Conservation (phyloP, 164 flowering plant species). For the Chloranthus sessilifolius region DNA sequence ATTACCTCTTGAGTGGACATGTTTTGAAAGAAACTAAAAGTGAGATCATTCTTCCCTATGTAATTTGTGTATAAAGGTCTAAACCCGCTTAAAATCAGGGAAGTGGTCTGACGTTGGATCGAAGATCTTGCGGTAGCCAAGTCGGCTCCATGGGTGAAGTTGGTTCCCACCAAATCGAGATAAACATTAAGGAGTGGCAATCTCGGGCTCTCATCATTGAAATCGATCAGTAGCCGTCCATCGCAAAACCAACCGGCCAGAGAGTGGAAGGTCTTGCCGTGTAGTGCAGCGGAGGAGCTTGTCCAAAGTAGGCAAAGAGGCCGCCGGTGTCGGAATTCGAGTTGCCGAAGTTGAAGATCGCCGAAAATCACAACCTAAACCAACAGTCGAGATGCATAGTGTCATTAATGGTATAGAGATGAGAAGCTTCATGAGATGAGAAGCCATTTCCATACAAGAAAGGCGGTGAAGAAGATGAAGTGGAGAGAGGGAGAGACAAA, state of each 20-base stretch:
- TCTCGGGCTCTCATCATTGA: conserved; percentile 32
- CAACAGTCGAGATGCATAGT: too few relatives aligned
- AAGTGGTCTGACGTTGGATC: conserved; percentile 42
- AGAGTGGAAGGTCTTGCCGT: conserved; percentile 30
- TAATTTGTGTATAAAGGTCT: conserved; percentile 58
- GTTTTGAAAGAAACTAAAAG: conserved; percentile 34
- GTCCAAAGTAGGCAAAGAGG: conserved; percentile 35
- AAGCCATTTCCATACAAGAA: too few relatives aligned
- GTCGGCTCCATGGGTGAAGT: conserved; percentile 62
- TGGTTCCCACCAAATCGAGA: conserved; percentile 49
- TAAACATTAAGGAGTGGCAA: conserved; percentile 41
- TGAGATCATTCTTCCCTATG: conserved; percentile 54
- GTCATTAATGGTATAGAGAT: too few relatives aligned
- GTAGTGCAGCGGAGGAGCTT: conserved; percentile 27
- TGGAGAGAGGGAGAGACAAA: too few relatives aligned
- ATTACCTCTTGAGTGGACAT: conserved; percentile 35
- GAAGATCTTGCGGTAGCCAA: conserved; percentile 39
- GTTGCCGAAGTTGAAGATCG: conserved; percentile 52
- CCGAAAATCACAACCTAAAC: too few relatives aligned
- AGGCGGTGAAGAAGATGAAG: too few relatives aligned
- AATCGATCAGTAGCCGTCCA: conserved; percentile 35
- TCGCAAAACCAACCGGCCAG: conserved; percentile 45
- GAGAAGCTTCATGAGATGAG: too few relatives aligned
- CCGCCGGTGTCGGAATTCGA: conserved; percentile 65
- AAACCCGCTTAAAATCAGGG: conserved; percentile 35